These are phyloP conservation scores for Hypoxylon sp. DNA, from an alignment of 2,329 filamentous ascomycete genomes.

Conservation along the genomic window DNA sequence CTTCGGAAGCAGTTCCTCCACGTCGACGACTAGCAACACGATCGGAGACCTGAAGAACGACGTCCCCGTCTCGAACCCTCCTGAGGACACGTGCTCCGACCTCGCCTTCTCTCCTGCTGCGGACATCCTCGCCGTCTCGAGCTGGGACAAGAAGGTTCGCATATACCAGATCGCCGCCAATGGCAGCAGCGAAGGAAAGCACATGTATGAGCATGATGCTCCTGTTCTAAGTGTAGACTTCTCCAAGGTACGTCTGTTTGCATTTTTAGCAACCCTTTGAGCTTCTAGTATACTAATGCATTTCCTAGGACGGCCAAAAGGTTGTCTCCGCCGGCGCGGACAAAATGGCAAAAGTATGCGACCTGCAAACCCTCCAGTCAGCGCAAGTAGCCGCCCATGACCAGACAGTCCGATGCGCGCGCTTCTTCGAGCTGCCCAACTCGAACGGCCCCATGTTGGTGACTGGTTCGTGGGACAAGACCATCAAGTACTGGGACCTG, in stretches of 20 bases:
- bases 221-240: slow-evolving; percentile 89
- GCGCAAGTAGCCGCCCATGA: slow-evolving; percentile 87
- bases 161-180: slow-evolving; percentile 90
- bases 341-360: slow-evolving; percentile 89
- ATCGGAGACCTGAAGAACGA: slow-evolving; percentile 93
- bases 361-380: slow-evolving; percentile 76
- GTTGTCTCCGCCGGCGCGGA: slow-evolving; percentile 89
- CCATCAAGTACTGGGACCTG: slow-evolving; percentile 89
- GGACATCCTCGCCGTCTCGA: slow-evolving; percentile 89
- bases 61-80: slow-evolving; percentile 80
- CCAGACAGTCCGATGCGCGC: slow-evolving; percentile 80
- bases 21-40: slow-evolving; percentile 71
- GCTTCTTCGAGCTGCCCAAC: slow-evolving; percentile 77
- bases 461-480: slow-evolving; percentile 94
- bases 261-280: background rate
- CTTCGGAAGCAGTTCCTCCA: slow-evolving; percentile 66
- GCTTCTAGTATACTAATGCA: slow-evolving; percentile 14
- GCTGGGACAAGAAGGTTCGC: slow-evolving; percentile 98
- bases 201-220: slow-evolving; percentile 85
- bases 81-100: slow-evolving; percentile 90
- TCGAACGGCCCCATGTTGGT: slow-evolving; percentile 83
- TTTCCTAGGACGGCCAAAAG: slow-evolving; percentile 85
- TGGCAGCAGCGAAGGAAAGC: slow-evolving; percentile 86
- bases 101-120: slow-evolving; percentile 75
- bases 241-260: slow-evolving; percentile 76